These are phyloP conservation scores for Pholiota adiposa DNA, from an alignment of 1,284 basidiomycete genomes.

Conservation along the genomic window DNA sequence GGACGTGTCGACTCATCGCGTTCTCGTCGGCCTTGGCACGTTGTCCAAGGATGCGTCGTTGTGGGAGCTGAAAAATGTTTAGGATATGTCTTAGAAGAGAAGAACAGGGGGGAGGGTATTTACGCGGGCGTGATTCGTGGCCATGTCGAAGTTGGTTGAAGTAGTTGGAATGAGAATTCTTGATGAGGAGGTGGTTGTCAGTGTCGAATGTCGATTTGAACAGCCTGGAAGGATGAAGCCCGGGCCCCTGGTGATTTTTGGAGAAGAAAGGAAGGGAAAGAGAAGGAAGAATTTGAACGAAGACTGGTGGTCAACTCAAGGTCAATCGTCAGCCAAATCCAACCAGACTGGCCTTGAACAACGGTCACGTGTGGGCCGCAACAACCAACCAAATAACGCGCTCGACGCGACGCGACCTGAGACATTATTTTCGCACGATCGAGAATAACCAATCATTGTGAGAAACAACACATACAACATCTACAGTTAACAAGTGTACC, in stretches of 20 bases:
- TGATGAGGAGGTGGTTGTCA: conserved; percentile 14
- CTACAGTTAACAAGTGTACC: too few species aligned
- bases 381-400: conserved; percentile 40
- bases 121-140: conserved; percentile 61
- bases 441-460: background rate
- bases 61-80: conserved; percentile 35
- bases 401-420: conserved; percentile 30
- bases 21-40: conserved; percentile 78
- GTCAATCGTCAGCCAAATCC: conserved; percentile 40
- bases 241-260: conserved; percentile 2
- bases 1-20: conserved; percentile 63
- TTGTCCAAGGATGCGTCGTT: conserved; percentile 48
- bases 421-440: conserved; percentile 16
- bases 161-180: conserved; percentile 18
- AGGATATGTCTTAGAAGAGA: conserved; percentile 15
- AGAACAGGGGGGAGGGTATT: conserved; percentile 31
- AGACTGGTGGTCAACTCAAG: conserved; percentile 30
- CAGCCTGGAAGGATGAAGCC: conserved; percentile 9
- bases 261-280: conserved; percentile 28
- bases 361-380: conserved; percentile 42
- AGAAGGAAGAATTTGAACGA: conserved; percentile 27
- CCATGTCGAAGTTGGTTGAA: conserved; percentile 46
- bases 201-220: conserved; percentile 18
- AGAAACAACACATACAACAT: too few species aligned
- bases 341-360: conserved; percentile 31